Base-by-base conservation (phyloP, 2,329 filamentous ascomycete genomes). In the Aspergillus costaricaensis region DNA sequence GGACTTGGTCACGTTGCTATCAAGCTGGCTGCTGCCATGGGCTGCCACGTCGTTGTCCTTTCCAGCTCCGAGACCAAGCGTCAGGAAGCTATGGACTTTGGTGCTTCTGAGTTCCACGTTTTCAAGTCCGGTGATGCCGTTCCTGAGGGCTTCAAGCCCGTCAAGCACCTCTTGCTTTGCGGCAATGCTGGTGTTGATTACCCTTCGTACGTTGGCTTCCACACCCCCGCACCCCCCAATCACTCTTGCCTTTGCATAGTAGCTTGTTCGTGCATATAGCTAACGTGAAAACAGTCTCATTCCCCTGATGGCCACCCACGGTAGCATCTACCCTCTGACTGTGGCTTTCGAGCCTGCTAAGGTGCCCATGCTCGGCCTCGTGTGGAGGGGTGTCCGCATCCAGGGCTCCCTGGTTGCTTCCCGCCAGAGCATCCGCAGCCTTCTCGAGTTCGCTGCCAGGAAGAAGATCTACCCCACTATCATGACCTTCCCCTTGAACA, bases 1-100 rank as follows among this genome's bases (percentile, higher is more conserved):
- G 60, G 62, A 12, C 21, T 64, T 12, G 62, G 62, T 4, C 62
- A 64, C 25, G 19, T 64, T n/a, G 62, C 62, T 25, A 60, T 62
- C 14, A 81, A 90, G 63, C 90, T 84, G 72, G 86, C 88, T 0
- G 85, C 83, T 65, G 88, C 88, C 1, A 79, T 92, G 0, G 87
- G 87, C 19, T 87, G 85, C 32, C 85, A 90, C 47, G 70, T 72
- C 19, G 70, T 72, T 4, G 68, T 65, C 1, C 49, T 71, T 1
- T 70, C 68, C 1, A 62, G 65, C 30, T 66, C 65, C 2, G 55
- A 63, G 15, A 32, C 43, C 15, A 72, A 72, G 58, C 61, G 63
- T 36, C 44, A 63, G 32, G 67, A 68, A 36, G 67, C 65, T 4
- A 51, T 67, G 38, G 54, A 61, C 5, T 79, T 91, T 2, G 88